Evolutionary conservation across 768 basidiomycete genomes (phyloP).

Genomic region (Rhizopogon roseolus): DNA sequence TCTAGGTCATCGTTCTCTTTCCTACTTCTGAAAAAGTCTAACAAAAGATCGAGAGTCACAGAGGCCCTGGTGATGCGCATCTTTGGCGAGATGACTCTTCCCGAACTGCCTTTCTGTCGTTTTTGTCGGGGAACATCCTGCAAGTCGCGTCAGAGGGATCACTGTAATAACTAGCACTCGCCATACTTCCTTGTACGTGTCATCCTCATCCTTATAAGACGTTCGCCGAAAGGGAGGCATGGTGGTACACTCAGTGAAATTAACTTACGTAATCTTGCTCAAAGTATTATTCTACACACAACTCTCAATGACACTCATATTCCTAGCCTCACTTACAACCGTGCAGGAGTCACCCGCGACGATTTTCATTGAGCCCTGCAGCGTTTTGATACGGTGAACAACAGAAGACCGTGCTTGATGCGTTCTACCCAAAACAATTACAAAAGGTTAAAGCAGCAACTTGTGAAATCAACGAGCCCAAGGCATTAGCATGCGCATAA

Average conservation of each 20-base stretch:
- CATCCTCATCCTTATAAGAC: constrained; percentile 17
- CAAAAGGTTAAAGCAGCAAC: background rate
- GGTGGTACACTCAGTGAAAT: background rate
- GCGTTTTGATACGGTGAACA: no score
- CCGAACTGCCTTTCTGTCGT: constrained; percentile 20
- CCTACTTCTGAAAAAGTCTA: constrained; percentile 14
- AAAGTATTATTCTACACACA: no score
- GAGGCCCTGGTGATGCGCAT: constrained; percentile 14
- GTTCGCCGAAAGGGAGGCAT: constrained; percentile 3
- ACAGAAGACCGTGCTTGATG: no score
- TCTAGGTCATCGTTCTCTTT: background rate
- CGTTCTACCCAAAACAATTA: background rate
- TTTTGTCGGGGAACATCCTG: constrained; percentile 11
- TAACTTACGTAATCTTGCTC: background rate
- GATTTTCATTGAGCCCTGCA: no score
- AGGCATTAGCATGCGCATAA: background rate
- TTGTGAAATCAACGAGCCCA: background rate
- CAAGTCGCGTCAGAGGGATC: background rate
- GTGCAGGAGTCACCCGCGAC: no score
- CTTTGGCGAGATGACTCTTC: constrained; percentile 6
- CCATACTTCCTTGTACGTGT: constrained; percentile 16
- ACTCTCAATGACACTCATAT: no score
- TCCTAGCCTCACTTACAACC: no score
- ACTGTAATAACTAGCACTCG: background rate
- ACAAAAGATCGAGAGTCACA: constrained; percentile 12